Evolutionary conservation across 164 flowering plant species (phyloP), one percentile per base, ranked within the genome.

Genomic region (Echeveria elegans): DNA sequence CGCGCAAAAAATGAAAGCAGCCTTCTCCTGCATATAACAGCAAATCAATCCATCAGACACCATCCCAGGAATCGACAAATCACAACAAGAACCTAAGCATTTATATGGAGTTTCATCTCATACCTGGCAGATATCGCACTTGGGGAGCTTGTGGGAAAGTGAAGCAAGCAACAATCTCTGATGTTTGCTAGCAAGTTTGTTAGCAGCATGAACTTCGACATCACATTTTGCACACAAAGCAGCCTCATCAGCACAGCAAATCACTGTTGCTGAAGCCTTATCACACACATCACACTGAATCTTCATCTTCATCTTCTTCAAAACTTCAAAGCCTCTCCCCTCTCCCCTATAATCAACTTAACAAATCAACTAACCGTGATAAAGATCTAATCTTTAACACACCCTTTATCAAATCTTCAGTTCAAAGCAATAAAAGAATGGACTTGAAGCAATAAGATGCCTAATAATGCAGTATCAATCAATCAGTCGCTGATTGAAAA

Each of bases 241-340:
- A 0, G 99, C 99, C 73, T 94, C 99, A 67, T 94, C 99, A 0
- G 99, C 99, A 64, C 97, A 94, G 68, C 99, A 94, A 18, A 94
- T 88, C 78, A 94, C 85, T 0, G 96, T 87, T 5, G 99, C 99
- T 14, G 83, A 88, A 65, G 89, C 92, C 66, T n/a, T n/a, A n/a
- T n/a, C n/a, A 38, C 41, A 38, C 41, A 38, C 41, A 38, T 38
- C 41, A 38, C 41, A 38, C 41, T 38, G 41, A 38, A 38, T 38
- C 41, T 38, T 38, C 41, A 38, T 38, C 41, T 38, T 38, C 1
- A n/a, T n/a, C n/a, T 70, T 94, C 83, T 94, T 97, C n/a, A n/a
- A 38, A 38, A 38, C 41, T 38, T n/a, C n/a, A n/a, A n/a, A n/a
- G 41, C 12, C 41, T 38, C n/a, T 8, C 12, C 41, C 41, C n/a